Evolutionary conservation across 1,284 basidiomycete species (phyloP), one percentile per base, ranked within the genome.

Genomic region (Ceratobasidium sp.): DNA sequence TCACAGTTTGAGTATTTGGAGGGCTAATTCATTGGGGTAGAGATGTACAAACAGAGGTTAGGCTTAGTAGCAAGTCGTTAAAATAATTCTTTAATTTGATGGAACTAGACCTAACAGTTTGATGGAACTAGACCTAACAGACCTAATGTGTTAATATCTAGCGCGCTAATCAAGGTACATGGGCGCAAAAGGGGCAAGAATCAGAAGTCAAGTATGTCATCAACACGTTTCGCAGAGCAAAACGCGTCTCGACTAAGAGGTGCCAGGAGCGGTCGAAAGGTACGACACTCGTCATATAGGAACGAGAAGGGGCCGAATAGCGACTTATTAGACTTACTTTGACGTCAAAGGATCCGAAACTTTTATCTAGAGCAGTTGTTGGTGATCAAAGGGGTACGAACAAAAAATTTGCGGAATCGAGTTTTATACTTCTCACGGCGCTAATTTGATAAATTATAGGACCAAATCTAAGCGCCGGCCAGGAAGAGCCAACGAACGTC

Each of bases 141-240:
- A 14, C 23, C 18, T 28, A 39, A 32, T 21, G 30, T 18, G 53
- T 67, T 46, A 67, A 41, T 45, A 53, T 30, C 14, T 26, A n/a
- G 32, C 28, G 57, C 23, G 5, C 39, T 41, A 70, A 43, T 60
- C 59, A 30, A 61, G 59, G 41, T 16, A 61, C 41, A 18, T 5
- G 59, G 30, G 14, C 3, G 41, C 59, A 26, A 61, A 61, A 45
- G 53, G 36, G 59, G 39, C 28, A 45, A 46, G 59, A 61, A 71
- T 71, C 67, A 71, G 67, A 71, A 71, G 67, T 71, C 67, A 60
- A 71, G 32, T 71, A 71, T 71, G 67, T 71, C 67, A 71, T 71
- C 67, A 60, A 71, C 67, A 71, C 67, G 67, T 71, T 59, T 59
- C 36, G 55, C 67, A 52, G 67, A 21, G 67, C 67, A 71, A 59